A percentile compares a stretch with the other conserved stretches of the same genome.
These are phyloP conservation scores for Lecanicillium sp. DNA, from an alignment of 2,329 filamentous ascomycete genomes.

Conservation along the genomic window DNA sequence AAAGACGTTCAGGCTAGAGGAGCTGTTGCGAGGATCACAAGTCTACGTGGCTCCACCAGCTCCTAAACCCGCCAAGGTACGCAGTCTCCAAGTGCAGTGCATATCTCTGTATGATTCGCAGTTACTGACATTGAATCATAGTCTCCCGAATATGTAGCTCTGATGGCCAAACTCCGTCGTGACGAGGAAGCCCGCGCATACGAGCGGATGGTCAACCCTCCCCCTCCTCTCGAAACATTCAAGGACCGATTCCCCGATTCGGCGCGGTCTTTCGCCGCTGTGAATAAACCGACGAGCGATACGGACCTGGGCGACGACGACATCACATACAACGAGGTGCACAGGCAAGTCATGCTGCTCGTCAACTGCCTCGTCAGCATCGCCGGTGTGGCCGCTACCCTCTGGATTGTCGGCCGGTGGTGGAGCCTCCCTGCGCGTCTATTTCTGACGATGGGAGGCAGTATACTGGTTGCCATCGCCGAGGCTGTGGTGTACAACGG, in stretches of 20 bases:
- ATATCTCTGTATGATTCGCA: constrained; percentile 45
- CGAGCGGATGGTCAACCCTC: constrained; percentile 68
- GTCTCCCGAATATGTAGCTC: constrained; percentile 74
- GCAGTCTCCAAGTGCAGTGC: too few species aligned
- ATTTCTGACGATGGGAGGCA: constrained; percentile 65
- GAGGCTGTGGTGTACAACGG: constrained; percentile 73
- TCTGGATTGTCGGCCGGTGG: constrained; percentile 73
- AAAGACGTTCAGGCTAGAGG: constrained; percentile 52
- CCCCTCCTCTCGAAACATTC: constrained; percentile 50
- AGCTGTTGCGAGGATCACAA: constrained; percentile 63
- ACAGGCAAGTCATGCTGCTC: constrained; percentile 77
- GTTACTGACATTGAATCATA: constrained; percentile 29
- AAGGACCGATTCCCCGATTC: constrained; percentile 50
- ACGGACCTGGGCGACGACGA: constrained; percentile 54
- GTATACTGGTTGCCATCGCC: constrained; percentile 62
- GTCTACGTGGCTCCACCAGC: constrained; percentile 76
- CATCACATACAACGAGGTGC: constrained; percentile 64
- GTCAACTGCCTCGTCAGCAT: constrained; percentile 88
- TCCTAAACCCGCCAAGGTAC: constrained; percentile 53
- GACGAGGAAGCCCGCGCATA: constrained; percentile 81
- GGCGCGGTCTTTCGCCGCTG: constrained; percentile 51
- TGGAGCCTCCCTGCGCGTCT: constrained; percentile 67
- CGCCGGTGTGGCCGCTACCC: constrained; percentile 66
- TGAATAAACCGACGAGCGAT: constrained; percentile 40
- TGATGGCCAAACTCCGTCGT: constrained; percentile 79